Base-by-base conservation (phyloP, 345 rosid species). In the Hypericum androsaemum region DNA sequence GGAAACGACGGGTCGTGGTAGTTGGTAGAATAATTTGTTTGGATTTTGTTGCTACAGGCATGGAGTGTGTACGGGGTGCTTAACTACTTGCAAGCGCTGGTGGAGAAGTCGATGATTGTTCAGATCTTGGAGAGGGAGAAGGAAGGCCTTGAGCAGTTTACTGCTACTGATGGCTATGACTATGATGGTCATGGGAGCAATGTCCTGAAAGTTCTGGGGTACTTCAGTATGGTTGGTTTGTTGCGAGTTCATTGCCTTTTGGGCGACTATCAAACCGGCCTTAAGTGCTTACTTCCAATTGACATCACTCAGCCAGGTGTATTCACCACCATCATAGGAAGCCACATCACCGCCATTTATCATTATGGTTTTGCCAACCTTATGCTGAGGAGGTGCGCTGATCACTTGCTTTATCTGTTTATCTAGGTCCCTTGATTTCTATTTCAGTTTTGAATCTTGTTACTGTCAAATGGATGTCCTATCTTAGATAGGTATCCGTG, bases 21-120 rank as follows among this genome's bases (percentile, higher is more conserved):
- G 15, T 48, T 9, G 6, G 12, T 8, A 8, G 35, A 35, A 16
- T 56, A 5, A 52, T 12, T 1, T 13, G 46, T 37, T 3, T 10
- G 40, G 13, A 6, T 3, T 14, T 6, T 16, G 45, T 43, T 28
- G 7, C 58, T 17, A 35, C 68, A 89, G 98, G 94, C 97, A 6
- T 92, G 98, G 95, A 92, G 81, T 74, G 98, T 92, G 42, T 85
- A 88, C 61, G 97, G 98, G 38, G 97, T 92, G 72, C 98, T 92
- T 59, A 92, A 92, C 73, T 92, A 66, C 75, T 81, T 92, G 95
- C 94, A 92, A 88, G 97, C 97, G 4, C 80, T 92, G 54, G 89
- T 88, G 68, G 97, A 92, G 66, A 92, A 92, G 80, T 92, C 98
- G 0, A 69, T 56, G 48, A 88, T 92, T 54, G 69, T 77, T 67